These are phyloP conservation scores for Komagataella pseudopastoris DNA, from an alignment of 805 yeast species.

Conservation along the genomic window DNA sequence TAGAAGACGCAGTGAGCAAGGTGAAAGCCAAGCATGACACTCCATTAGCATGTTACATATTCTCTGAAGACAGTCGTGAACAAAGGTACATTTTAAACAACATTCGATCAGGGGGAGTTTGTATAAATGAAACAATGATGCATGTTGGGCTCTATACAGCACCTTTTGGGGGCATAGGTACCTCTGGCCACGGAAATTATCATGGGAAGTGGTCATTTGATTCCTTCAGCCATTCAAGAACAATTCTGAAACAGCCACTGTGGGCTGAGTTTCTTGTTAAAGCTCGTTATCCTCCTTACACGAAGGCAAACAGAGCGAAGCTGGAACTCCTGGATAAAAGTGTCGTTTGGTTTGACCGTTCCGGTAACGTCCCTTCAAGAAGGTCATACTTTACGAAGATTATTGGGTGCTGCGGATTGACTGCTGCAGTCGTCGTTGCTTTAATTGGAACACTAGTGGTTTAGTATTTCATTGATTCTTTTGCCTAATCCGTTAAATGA, in stretches of 20 bases:
- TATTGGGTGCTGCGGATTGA: not conserved
- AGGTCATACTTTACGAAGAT: not conserved
- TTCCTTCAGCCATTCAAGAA: slow-evolving; percentile 67
- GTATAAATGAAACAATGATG: slow-evolving; percentile 57
- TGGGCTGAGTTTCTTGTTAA: slow-evolving; percentile 47
- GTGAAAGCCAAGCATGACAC: slow-evolving; percentile 44
- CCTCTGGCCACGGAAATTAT: slow-evolving; percentile 71
- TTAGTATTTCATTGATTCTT: not conserved
- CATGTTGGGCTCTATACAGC: slow-evolving; percentile 56
- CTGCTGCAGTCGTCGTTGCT: not conserved
- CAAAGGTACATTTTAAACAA: slow-evolving; percentile 31
- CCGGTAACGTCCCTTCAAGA: not conserved
- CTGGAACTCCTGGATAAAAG: not conserved
- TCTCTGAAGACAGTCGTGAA: slow-evolving; percentile 32
- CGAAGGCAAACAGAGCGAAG: slow-evolving; percentile 12
- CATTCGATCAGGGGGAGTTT: slow-evolving; percentile 61
- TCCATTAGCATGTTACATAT: slow-evolving; percentile 74
- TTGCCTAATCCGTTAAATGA: slow-evolving; percentile 11
- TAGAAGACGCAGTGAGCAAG: slow-evolving; percentile 27
- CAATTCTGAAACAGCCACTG: slow-evolving; percentile 48
- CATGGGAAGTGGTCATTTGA: slow-evolving; percentile 63
- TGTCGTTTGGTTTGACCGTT: not conserved
- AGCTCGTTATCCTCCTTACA: slow-evolving; percentile 58
- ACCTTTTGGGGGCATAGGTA: slow-evolving; percentile 90
- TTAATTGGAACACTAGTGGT: not conserved